A percentile compares a stretch with the other conserved stretches of the same genome.
These are phyloP conservation scores for Nicotiana paniculata DNA, from an alignment of 257 asterid genomes.

Conservation along the genomic window DNA sequence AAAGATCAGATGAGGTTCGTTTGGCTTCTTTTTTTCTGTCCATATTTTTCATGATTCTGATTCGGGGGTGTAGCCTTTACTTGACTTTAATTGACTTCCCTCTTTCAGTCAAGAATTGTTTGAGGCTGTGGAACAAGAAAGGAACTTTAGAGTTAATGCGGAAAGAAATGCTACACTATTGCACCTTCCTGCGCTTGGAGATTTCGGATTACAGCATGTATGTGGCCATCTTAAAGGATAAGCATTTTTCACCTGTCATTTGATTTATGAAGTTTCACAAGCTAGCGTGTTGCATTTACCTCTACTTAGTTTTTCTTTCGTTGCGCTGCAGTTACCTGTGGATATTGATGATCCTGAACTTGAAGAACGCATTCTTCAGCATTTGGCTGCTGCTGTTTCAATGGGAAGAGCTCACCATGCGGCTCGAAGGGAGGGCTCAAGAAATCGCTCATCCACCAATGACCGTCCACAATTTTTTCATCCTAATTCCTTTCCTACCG, in stretches of 20 bases:
- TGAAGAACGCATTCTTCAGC: slow-evolving; percentile 86
- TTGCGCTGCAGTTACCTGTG: slow-evolving; percentile 52
- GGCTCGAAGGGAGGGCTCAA: slow-evolving; percentile 59
- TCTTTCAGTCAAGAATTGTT: slow-evolving; percentile 87
- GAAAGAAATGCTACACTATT: slow-evolving; percentile 60
- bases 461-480: slow-evolving; percentile 49
- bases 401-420: slow-evolving; percentile 71
- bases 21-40: slow-evolving; percentile 8
- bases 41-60: background rate
- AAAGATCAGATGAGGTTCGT: slow-evolving; percentile 71
- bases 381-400: slow-evolving; percentile 88
- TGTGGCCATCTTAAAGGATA: slow-evolving; percentile 22
- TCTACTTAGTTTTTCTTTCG: slow-evolving; percentile 14
- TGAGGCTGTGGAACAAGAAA: slow-evolving; percentile 80
- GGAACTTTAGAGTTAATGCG: slow-evolving; percentile 48
- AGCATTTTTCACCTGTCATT: background rate
- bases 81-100: background rate
- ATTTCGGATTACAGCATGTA: slow-evolving; percentile 78
- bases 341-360: slow-evolving; percentile 61
- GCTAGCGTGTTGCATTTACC: background rate
- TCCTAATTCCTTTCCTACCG: slow-evolving; percentile 41
- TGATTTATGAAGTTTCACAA: background rate
- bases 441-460: slow-evolving; percentile 50
- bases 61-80: background rate
- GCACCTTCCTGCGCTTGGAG: slow-evolving; percentile 68